Base-by-base conservation (phyloP, 2,329 filamentous ascomycete species). In the Fragosphaeria purpurea region DNA sequence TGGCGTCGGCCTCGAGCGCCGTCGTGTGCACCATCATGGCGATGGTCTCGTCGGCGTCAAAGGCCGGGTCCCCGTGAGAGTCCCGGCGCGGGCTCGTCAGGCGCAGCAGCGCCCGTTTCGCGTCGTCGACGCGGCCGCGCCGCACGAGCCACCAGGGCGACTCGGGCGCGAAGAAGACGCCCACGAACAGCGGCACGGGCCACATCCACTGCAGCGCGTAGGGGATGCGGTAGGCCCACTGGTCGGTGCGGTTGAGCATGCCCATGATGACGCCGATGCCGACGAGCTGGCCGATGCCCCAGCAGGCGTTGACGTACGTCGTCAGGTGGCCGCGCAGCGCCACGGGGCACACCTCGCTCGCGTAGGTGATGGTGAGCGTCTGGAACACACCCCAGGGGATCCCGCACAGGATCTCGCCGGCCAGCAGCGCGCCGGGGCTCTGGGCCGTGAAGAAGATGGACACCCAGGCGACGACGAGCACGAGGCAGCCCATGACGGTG, bases 1-100 rank as follows among this genome's bases (percentile, higher is more conserved):
- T 89, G n/a, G 53, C 54, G 42, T 78, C 76, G 61, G 86, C 76
- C 64, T 95, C 89, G 9, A 94, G 71, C 0, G 85, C 84, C 0
- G 86, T 90, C 0, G 88, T 95, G 62, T 94, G 87, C 1, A 88
- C 80, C 86, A 95, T 95, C 87, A 95, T 94, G 59, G 86, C 83
- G 46, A 95, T 74, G 0, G 87, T 93, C 67, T 93, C 87, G 55
- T 94, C 85, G 9, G 85, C 79, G 60, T 94, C 79, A 59, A 93
- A 90, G 53, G 84, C 83, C 53, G 72, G 71, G 55, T 80, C 70
- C 11, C 73, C 59, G 37, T 41, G 50, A n/a, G n/a, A n/a, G n/a
- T n/a, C 22, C 34, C 35, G 12, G 22, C 40, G 32, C 3, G 41
- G 46, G 59, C 75, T 83, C 5, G 83, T 86, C 22, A 88, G 70